Evolutionary conservation across 192 early-diverging fungal genomes (phyloP), one percentile per base, ranked within the genome.

Genomic region (Umbelopsis isabellina): DNA sequence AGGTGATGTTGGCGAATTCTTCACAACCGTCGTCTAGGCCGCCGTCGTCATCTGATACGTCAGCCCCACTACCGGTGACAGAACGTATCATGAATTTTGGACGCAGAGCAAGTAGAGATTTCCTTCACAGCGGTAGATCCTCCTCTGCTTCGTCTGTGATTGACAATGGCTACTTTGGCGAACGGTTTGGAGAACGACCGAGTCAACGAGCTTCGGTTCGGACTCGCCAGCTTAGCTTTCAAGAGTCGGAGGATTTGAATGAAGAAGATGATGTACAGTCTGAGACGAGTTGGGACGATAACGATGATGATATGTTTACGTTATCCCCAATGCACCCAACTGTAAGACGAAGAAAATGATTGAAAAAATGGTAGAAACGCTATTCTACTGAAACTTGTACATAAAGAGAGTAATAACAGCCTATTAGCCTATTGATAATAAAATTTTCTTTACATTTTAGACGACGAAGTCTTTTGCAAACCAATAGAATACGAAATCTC

Each of bases 1-100:
- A 35, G 27, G 27, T 18, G 16, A 15, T 35, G 4, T 33, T 30
- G 16, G 22, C n/a, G 0, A 5, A 12, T 25, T 41, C 37, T 41
- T 10, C 51, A 25, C 23, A 5, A 25, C 11, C 55, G 1, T 18
- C 55, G 16, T 25, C 55, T 16, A 61, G 55, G 15, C 55, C 18
- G 12, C 27, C 10, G 11, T 30, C 10, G 10, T 8, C 13, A 2
- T 61, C 55, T 12, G 30, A 22, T 30, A 35, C 55, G 1, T 13
- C 30, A 35, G 33, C 55, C 35, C 53, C 27, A 6, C 53, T 15
- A 35, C 55, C 55, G 5, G 55, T 61, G 12, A 25, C 55, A 25
- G 55, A 61, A 61, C 55, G 55, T 5, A n/a, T 61, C 7, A 61
- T 61, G 12, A 30, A 61, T 35, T 61, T 61, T 61, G 55, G 55